Evolutionary conservation across 352 stramenopile genomes (phyloP), one percentile per base, ranked within the genome.

Genomic region (Blastocystis sp.): DNA sequence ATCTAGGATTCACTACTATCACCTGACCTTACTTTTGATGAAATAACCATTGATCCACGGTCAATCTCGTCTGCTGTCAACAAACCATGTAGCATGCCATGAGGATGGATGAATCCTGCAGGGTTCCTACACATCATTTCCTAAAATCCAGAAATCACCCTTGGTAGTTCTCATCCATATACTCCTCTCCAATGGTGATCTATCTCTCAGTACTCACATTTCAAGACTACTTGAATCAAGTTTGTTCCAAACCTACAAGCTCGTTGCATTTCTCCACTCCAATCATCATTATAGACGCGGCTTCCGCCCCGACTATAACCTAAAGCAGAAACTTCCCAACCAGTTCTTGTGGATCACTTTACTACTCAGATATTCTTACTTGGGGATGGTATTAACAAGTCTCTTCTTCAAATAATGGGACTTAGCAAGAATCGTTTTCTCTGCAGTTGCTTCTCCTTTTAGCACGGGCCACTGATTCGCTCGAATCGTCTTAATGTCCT

Each of bases 381-480:
- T 84, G 0, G 73, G 73, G 51, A 84, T 17, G 0, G 48, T 66
- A 84, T 84, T 84, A n/a, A 84, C 53, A 1, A 84, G 13, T 24
- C 73, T 54, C 73, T 84, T 84, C 73, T 84, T 84, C 33, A 84
- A 68, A 64, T 69, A 84, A 27, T 68, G 27, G 7, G 73, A 51
- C 68, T 66, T 84, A n/a, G 53, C 30, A 19, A 66, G 24, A 37
- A 51, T 68, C 53, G 73, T 84, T 6, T 68, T 60, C 33, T 84
- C 73, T 17, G 44, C 53, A 11, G 53, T 54, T 15, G 73, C 53
- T n/a, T 64, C 48, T 30, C 73, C 73, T 22, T 84, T 84, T 15
- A 84, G 42, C 22, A 84, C 68, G 6, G 73, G 73, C 73, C 73
- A 84, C 22, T 84, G 48, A 24, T 66, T 84, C 15, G 51, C 54